These are phyloP conservation scores for Trichoderma afroharzianum DNA, from an alignment of 2,329 filamentous ascomycete species.

Conservation along the genomic window DNA sequence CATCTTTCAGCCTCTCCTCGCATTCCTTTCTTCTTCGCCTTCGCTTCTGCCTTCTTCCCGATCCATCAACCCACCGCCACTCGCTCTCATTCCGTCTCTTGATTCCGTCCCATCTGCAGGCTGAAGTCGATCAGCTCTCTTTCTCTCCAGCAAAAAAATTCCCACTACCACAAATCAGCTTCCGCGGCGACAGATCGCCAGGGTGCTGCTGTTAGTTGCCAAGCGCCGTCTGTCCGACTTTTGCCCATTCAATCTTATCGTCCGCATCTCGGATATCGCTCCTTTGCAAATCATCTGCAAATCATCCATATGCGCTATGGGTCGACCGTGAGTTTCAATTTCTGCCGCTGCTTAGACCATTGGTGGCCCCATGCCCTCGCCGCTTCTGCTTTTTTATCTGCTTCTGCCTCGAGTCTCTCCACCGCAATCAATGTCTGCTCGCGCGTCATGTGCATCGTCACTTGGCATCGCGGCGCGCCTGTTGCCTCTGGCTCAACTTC, in stretches of 20 bases:
- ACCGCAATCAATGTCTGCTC: background rate
- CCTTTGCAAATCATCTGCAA: background rate
- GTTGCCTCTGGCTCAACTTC: background rate
- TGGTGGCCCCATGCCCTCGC: background rate
- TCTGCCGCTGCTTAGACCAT: background rate
- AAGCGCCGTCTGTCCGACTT: background rate
- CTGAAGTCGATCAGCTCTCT: background rate
- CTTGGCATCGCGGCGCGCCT: background rate
- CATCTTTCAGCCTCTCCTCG: background rate
- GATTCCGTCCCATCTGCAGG: background rate
- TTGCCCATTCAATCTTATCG: background rate
- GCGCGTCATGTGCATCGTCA: background rate
- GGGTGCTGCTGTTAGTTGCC: background rate
- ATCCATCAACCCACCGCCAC: slow-evolving; percentile 2
- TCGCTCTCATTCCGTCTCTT: background rate
- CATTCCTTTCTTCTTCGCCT: background rate
- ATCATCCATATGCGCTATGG: slow-evolving; percentile 10
- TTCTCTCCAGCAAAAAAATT: background rate
- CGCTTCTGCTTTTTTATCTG: background rate
- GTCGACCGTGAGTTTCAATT: slow-evolving; percentile 17
- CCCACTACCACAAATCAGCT: background rate
- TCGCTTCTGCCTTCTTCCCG: background rate
- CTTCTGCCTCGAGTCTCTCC: background rate
- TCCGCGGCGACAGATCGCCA: background rate
- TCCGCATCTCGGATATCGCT: background rate